Evolutionary conservation across 2,329 filamentous ascomycete species (phyloP).

Genomic region (Aureobasidium sp.): DNA sequence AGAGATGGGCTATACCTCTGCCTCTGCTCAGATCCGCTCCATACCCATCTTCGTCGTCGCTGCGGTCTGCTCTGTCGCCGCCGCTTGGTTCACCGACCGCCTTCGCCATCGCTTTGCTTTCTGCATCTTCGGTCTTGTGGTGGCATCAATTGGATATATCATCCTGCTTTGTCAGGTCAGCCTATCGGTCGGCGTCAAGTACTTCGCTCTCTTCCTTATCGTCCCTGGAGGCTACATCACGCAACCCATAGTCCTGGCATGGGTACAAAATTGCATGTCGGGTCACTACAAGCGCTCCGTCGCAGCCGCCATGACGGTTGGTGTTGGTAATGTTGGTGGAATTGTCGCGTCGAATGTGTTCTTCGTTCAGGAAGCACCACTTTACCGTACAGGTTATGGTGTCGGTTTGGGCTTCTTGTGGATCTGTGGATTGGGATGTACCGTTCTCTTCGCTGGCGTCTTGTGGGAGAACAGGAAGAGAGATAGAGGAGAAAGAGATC

Average conservation of each 20-base stretch:
- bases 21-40: conserved; percentile 32
- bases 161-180: conserved; percentile 46
- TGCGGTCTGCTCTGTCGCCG: conserved; percentile 32
- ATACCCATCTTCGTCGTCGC: conserved; percentile 36
- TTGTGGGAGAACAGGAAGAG: conserved; percentile 41
- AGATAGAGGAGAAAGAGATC: conserved; percentile 41
- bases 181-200: conserved; percentile 39
- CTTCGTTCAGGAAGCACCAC: conserved; percentile 40
- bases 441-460: conserved; percentile 36
- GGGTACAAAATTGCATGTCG: conserved; percentile 51
- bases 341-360: conserved; percentile 49
- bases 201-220: conserved; percentile 51
- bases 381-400: conserved; percentile 46
- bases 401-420: conserved; percentile 42
- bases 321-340: conserved; percentile 46
- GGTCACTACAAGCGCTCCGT: conserved; percentile 54
- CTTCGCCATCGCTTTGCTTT: conserved; percentile 49
- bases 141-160: conserved; percentile 49
- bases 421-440: conserved; percentile 37
- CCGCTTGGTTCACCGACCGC: conserved; percentile 45
- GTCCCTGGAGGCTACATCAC: conserved; percentile 49
- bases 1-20: conserved; percentile 35
- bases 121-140: conserved; percentile 44
- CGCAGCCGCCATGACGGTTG: conserved; percentile 46
- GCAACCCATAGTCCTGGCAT: conserved; percentile 49